phyloP scores from a whole-genome alignment of 179 eudicot genomes.

The Camellia oleifera region DNA sequence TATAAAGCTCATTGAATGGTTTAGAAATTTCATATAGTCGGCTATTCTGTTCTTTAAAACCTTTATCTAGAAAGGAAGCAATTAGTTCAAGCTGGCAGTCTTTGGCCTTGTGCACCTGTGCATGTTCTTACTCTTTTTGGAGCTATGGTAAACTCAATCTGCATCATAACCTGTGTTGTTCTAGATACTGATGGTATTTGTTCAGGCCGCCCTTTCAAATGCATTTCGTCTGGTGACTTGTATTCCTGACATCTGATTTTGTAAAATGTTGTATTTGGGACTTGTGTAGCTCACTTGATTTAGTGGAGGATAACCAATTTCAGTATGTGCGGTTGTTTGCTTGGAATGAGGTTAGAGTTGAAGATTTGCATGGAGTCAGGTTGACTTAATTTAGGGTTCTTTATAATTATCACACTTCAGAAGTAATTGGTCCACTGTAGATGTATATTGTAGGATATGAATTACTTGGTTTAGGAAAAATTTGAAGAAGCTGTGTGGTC shows the following conservation, averaged over 20 bases:
- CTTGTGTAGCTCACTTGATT: neutral
- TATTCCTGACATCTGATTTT: neutral
- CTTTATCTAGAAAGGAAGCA: neutral
- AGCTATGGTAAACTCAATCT: neutral
- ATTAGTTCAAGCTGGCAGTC: neutral
- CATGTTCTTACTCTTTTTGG: conserved; percentile 1
- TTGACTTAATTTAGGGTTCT: neutral
- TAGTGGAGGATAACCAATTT: neutral
- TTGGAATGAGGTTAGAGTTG: neutral
- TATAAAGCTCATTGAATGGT: neutral
- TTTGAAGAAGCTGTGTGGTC: conserved; percentile 1
- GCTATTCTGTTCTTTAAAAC: neutral
- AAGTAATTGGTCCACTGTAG: neutral
- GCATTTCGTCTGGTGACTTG: neutral
- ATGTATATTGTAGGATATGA: neutral
- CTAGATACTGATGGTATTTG: neutral
- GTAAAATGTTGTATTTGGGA: neutral
- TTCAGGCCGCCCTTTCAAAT: neutral
- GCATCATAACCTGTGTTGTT: neutral
- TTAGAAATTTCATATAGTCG: neutral
- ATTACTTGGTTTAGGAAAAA: neutral
- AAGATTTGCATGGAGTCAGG: neutral
- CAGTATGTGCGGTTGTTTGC: neutral
- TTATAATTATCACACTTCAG: neutral
- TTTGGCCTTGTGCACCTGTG: no score